A percentile compares a stretch with the other conserved stretches of the same genome.
phyloP scores from a whole-genome alignment of 805 yeast species.

The Saccharomycopsis sp. region DNA sequence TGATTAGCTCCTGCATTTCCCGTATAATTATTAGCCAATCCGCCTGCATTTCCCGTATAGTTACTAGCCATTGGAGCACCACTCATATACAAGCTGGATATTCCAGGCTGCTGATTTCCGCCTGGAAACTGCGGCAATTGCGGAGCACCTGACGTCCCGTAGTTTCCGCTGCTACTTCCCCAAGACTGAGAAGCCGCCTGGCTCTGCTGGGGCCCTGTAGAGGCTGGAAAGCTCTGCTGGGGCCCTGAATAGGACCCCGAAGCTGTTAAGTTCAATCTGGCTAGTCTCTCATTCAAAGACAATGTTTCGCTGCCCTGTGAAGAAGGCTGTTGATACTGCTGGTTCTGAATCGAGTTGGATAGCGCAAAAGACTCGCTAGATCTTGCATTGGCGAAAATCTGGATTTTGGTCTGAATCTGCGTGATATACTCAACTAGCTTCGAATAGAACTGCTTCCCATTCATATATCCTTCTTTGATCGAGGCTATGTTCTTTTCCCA shows the following conservation, averaged over 20 bases:
- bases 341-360: neutral
- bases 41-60: too few relatives aligned
- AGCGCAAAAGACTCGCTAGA: slow-evolving; percentile 24
- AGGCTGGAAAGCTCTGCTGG: too few relatives aligned
- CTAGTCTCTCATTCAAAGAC: slow-evolving; percentile 24
- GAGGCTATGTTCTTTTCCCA: slow-evolving; percentile 44
- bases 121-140: neutral
- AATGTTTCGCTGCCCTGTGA: neutral
- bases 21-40: too few relatives aligned
- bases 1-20: too few relatives aligned
- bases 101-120: neutral
- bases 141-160: neutral
- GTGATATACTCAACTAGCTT: slow-evolving; percentile 30
- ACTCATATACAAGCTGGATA: neutral
- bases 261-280: slow-evolving; percentile 22
- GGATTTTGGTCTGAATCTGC: slow-evolving; percentile 23
- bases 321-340: neutral
- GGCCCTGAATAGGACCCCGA: too few relatives aligned
- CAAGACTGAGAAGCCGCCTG: too few relatives aligned
- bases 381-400: slow-evolving; percentile 24
- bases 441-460: slow-evolving; percentile 59
- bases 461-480: slow-evolving; percentile 57
- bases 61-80: neutral
- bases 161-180: too few relatives aligned
- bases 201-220: too few relatives aligned